Evolutionary conservation across 257 asterid genomes (phyloP), one percentile per base, ranked within the genome.

Genomic region (Rubia yunnanensis): DNA sequence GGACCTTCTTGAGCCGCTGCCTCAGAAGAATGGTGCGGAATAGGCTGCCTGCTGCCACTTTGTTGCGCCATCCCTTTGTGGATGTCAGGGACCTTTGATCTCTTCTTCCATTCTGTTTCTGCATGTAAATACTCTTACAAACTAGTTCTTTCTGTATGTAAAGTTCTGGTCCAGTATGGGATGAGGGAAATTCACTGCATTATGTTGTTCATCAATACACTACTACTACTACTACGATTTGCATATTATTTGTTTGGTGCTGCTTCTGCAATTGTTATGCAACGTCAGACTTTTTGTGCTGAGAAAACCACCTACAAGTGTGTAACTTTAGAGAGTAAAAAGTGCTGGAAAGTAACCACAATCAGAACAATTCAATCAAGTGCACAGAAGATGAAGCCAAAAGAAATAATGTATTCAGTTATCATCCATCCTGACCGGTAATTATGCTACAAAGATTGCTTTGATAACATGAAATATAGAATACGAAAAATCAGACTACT

Each of bases 51-150:
- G 67, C 70, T 15, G 64, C 73, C 20, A 65, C 72, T 73, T 41
- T 81, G 46, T 18, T 81, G 72, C 17, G 52, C 34, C 87, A 79
- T 53, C 77, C 78, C 0, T 84, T 84, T 67, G 58, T 84, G 13
- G 0, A 55, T 55, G 9, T 26, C 24, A 30, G 17, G 23, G 7
- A 50, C 27, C 57, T 50, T 20, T 20, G 11, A 50, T 50, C 24
- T n/a, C 11, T 41, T 1, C 1, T 10, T 13, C 5, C 15, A 5
- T 10, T 32, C 36, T 32, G n/a, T n/a, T n/a, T n/a, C n/a, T 35
- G 39, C 39, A 35, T 35, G 39, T 35, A 17, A 10, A 48, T n/a
- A 44, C 11, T 2, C 11, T 3, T 1, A 39, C 11, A 8, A 39
- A 7, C 46, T 8, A 39, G 46, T 8, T 39, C 1, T 39, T 39